A percentile compares a stretch with the other conserved stretches of the same genome.
These are phyloP conservation scores for Mycena olivaceomarginata DNA, from an alignment of 768 basidiomycete species.

Conservation along the genomic window DNA sequence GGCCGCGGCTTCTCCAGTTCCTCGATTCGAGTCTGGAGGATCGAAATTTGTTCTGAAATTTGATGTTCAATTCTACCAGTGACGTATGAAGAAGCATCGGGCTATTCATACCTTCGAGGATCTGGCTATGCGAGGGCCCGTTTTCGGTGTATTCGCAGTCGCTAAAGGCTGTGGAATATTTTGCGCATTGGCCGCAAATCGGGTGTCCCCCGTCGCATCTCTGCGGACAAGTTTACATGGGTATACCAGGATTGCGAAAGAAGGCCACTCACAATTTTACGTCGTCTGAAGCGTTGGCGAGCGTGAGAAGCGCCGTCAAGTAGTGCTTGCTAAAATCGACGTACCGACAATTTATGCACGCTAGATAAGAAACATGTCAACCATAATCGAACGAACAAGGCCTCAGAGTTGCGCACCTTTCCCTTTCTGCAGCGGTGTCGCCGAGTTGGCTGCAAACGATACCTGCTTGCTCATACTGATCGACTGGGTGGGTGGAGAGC, in stretches of 20 bases:
- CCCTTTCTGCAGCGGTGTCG: neutral
- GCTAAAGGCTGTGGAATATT: conserved; percentile 21
- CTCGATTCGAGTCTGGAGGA: conserved; percentile 41
- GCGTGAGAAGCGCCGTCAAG: neutral
- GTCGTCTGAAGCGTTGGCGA: conserved; percentile 11
- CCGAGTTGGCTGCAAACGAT: neutral
- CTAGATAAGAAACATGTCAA: neutral
- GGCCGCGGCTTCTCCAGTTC: conserved; percentile 23
- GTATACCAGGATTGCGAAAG: neutral
- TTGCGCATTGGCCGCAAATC: conserved; percentile 37
- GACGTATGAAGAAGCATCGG: neutral
- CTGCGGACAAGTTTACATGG: neutral
- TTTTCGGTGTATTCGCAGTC: conserved; percentile 44
- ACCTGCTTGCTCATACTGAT: neutral
- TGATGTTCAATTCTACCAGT: neutral
- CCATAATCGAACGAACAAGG: no score
- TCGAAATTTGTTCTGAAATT: conserved; percentile 37
- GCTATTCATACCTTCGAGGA: conserved; percentile 36
- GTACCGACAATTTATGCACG: neutral
- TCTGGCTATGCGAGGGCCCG: conserved; percentile 30
- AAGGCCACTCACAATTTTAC: conserved; percentile 29
- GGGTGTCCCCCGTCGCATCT: conserved; percentile 39
- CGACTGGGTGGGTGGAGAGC: neutral
- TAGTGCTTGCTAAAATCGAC: neutral
- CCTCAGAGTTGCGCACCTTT: no score